Evolutionary conservation across 768 basidiomycete genomes (phyloP).

Genomic region (Rubroboletus satanas): DNA sequence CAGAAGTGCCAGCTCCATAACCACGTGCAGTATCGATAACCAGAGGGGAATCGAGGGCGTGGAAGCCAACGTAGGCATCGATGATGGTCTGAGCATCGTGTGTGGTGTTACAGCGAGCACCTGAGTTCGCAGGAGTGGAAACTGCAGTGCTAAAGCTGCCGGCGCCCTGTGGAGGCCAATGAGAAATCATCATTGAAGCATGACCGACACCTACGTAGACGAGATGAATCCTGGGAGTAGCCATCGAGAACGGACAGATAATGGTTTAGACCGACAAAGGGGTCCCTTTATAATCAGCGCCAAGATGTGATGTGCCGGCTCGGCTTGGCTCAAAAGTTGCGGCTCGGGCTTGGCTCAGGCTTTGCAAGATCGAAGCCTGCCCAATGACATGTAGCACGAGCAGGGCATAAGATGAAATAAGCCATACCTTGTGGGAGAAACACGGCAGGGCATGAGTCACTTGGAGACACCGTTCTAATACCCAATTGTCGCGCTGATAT

Average conservation of each 20-base stretch:
- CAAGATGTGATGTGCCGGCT: too few relatives aligned
- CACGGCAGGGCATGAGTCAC: too few relatives aligned
- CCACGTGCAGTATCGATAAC: not conserved
- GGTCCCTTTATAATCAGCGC: too few relatives aligned
- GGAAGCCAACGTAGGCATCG: not conserved
- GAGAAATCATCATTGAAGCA: not conserved
- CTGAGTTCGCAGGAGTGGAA: not conserved
- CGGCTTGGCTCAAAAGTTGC: too few relatives aligned
- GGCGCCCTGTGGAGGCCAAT: not conserved
- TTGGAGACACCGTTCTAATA: too few relatives aligned
- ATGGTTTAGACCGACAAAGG: too few relatives aligned
- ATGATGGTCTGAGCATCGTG: not conserved
- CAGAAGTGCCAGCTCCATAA: not conserved
- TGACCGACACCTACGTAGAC: not conserved
- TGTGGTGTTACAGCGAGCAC: not conserved
- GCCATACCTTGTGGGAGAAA: too few relatives aligned
- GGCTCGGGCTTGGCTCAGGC: too few relatives aligned
- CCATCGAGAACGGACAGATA: not conserved
- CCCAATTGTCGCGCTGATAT: too few relatives aligned
- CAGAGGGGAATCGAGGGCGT: not conserved
- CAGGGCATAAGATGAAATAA: too few relatives aligned
- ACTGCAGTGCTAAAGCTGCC: not conserved
- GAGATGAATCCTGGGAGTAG: not conserved
- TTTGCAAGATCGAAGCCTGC: too few relatives aligned
- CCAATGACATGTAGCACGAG: too few relatives aligned